Conservation (phyloP, 2,329 filamentous ascomycete genomes). For the Cytospora piceae region DNA sequence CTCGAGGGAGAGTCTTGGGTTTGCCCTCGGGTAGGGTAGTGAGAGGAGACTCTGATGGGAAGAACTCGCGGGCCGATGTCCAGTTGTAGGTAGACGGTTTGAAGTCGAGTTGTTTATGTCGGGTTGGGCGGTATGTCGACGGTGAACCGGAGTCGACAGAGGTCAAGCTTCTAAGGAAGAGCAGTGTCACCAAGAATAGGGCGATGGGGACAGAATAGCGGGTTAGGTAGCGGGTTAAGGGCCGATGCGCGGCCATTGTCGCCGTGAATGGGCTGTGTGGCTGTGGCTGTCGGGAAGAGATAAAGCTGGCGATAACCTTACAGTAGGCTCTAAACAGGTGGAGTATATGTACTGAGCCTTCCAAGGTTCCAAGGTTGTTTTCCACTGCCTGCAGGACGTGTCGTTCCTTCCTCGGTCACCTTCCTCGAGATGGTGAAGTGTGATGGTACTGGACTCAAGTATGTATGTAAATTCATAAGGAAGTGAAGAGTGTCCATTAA, state of each 20-base stretch:
- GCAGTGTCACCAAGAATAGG: slow-evolving; percentile 16
- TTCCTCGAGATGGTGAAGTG: no score
- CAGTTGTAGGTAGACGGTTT: slow-evolving; percentile 23
- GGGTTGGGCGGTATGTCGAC: slow-evolving; percentile 10
- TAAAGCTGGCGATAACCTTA: not conserved
- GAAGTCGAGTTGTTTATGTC: slow-evolving; percentile 9
- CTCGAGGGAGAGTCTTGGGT: slow-evolving; percentile 70
- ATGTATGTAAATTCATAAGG: no score
- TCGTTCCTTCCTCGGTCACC: no score
- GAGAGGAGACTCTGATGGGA: slow-evolving; percentile 71
- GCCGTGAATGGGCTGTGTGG: not conserved
- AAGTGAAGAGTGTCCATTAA: no score
- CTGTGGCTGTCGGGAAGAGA: not conserved
- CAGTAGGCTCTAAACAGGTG: not conserved
- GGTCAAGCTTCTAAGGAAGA: slow-evolving; percentile 14
- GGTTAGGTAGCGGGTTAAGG: not conserved
- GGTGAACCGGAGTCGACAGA: not conserved
- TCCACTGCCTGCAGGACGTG: no score
- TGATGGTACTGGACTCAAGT: no score
- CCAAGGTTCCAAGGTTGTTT: not conserved
- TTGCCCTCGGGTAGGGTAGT: slow-evolving; percentile 74
- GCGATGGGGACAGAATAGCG: slow-evolving; percentile 12
- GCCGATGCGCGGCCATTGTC: slow-evolving; percentile 8
- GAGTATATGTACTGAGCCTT: no score
- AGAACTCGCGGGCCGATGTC: slow-evolving; percentile 43